A percentile compares a stretch with the other conserved stretches of the same genome.
These are phyloP conservation scores for Cutaneotrichosporon cutaneum DNA, from an alignment of 1,284 basidiomycete genomes.

Conservation along the genomic window DNA sequence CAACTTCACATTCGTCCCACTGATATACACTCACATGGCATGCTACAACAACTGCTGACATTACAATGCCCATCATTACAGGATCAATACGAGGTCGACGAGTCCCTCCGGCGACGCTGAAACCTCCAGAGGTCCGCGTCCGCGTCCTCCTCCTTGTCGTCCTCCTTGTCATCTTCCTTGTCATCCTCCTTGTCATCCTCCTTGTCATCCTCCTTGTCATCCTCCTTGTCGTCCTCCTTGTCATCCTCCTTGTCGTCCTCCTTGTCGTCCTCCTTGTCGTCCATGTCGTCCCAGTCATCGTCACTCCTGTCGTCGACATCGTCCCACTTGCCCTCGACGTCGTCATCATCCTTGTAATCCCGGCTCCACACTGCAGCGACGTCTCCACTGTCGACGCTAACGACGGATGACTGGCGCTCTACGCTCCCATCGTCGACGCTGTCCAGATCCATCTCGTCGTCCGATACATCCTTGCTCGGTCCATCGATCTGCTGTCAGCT, in stretches of 20 bases:
- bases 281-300: conserved; percentile 5
- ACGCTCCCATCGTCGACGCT: background rate
- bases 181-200: conserved; percentile 4
- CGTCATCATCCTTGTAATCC: background rate
- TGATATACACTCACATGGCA: background rate
- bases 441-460: conserved; percentile 9
- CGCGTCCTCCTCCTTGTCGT: background rate
- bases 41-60: background rate
- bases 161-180: background rate
- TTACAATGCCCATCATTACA: background rate
- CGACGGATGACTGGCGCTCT: background rate
- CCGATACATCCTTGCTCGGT: background rate
- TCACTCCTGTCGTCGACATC: background rate
- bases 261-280: background rate
- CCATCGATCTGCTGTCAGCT: conserved; percentile 15
- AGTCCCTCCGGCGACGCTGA: background rate
- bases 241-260: background rate
- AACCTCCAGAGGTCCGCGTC: background rate
- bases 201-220: background rate
- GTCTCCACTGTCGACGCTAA: background rate
- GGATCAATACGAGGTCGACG: background rate
- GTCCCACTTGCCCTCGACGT: background rate
- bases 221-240: background rate
- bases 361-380: background rate
- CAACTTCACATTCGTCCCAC: background rate